Evolutionary conservation across 768 basidiomycete genomes (phyloP), one percentile per base, ranked within the genome.

Genomic region (Russula earlei): DNA sequence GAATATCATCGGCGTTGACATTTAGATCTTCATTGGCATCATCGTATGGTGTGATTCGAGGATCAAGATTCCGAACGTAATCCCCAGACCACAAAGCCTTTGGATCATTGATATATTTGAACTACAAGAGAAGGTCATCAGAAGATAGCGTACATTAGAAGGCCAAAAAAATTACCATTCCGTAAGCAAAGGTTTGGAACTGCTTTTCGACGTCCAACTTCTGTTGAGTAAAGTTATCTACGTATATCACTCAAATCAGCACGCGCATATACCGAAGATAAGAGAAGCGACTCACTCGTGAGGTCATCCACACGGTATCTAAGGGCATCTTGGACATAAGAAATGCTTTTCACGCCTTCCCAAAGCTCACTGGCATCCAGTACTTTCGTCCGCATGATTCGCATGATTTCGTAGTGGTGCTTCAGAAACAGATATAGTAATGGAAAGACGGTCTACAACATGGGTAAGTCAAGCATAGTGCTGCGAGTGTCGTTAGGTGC

Each of bases 111-210:
- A 36, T 29, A 19, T 48, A 48, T 6, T 49, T 45, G 42, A 61
- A 59, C 61, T 62, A 24, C 3, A 33, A 10, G 29, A 10, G 4
- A 44, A 40, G 7, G 2, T 24, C 6, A 19, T 47, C 47, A 49
- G 38, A 27, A 40, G 9, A 14, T 25, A 22, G 34, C 11, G 2
- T 17, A 19, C 10, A 48, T 10, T 11, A 14, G 31, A 27, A 54
- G 11, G 2, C 27, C 17, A 14, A 19, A 38, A 8, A 10, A 63
- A 45, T 52, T 6, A 65, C 64, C 3, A 63, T 50, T 5, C 64
- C 64, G 20, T 56, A 40, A 1, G 64, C 65, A 48, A 66, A 66
- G n/a, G 17, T 53, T 37, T 63, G 34, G 47, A 66, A 62, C 24
- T 66, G 65, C 22, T 45, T 50, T 8, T 60, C 55, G 1, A 40